phyloP scores from a whole-genome alignment of 2,329 filamentous ascomycete genomes.

The Pyricularia sp. region DNA sequence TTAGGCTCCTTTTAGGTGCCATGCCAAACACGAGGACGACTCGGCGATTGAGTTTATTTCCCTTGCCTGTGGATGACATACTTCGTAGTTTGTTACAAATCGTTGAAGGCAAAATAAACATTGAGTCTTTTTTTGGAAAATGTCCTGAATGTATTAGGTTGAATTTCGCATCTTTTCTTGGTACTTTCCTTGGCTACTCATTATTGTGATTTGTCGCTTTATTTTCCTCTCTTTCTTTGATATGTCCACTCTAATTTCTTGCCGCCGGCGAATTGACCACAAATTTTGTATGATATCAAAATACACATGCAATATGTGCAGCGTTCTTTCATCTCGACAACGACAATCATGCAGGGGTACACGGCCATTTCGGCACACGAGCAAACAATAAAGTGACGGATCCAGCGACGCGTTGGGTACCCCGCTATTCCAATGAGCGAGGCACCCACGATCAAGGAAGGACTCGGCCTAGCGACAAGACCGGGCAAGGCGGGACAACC shows the following conservation, averaged over 20 bases:
- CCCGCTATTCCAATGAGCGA: not conserved
- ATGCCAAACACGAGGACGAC: not conserved
- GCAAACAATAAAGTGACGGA: not conserved
- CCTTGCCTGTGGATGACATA: not conserved
- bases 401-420: not conserved
- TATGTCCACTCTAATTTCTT: not conserved
- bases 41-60: not conserved
- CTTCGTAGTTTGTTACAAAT: not conserved
- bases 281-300: not conserved
- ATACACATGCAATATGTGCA: not conserved
- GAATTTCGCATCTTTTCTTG: not conserved
- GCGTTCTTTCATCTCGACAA: not conserved
- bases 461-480: not conserved
- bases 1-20: too few species aligned
- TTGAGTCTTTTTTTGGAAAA: not conserved
- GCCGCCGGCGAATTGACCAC: not conserved
- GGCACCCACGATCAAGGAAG: not conserved
- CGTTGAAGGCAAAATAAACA: not conserved
- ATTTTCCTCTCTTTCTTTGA: not conserved
- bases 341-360: not conserved
- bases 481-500: not conserved
- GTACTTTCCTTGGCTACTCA: not conserved
- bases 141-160: too few species aligned
- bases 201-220: not conserved
- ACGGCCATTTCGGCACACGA: not conserved